A percentile compares a stretch with the other conserved stretches of the same genome.
Evolutionary conservation across 1,139 yeast genomes (phyloP).

Genomic region (Saccharomyces hybrid): DNA sequence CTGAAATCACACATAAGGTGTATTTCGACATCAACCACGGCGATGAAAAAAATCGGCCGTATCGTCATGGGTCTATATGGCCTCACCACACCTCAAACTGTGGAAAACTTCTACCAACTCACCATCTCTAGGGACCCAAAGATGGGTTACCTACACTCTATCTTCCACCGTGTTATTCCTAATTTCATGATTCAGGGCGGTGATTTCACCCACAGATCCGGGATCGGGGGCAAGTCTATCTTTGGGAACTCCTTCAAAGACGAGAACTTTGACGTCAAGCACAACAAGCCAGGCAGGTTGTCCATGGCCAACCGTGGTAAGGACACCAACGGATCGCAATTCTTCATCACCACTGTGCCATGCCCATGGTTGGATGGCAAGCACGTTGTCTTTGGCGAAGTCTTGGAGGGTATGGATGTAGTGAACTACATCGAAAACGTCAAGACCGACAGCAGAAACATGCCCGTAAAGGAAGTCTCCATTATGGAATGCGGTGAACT

Average conservation of each 20-base stretch:
- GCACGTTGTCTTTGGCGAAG: constrained; percentile 81
- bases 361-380: constrained; percentile 59
- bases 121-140: constrained; percentile 43
- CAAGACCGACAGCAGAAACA: constrained; percentile 36
- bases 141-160: constrained; percentile 48
- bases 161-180: constrained; percentile 71
- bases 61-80: constrained; percentile 67
- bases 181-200: constrained; percentile 81
- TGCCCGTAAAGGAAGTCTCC: constrained; percentile 46
- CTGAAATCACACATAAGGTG: constrained; percentile 56
- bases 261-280: constrained; percentile 59
- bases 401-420: constrained; percentile 59
- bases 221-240: constrained; percentile 70
- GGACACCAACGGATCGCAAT: constrained; percentile 75
- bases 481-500: constrained; percentile 36
- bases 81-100: constrained; percentile 65
- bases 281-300: constrained; percentile 59
- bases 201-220: constrained; percentile 61
- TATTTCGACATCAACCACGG: constrained; percentile 56
- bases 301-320: constrained; percentile 80
- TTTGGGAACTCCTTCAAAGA: constrained; percentile 64
- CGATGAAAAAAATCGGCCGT: constrained; percentile 50
- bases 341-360: constrained; percentile 59
- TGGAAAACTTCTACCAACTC: constrained; percentile 60
- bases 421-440: constrained; percentile 48